These are phyloP conservation scores for Thyridium curvatum DNA, from an alignment of 2,329 filamentous ascomycete genomes.

Conservation along the genomic window DNA sequence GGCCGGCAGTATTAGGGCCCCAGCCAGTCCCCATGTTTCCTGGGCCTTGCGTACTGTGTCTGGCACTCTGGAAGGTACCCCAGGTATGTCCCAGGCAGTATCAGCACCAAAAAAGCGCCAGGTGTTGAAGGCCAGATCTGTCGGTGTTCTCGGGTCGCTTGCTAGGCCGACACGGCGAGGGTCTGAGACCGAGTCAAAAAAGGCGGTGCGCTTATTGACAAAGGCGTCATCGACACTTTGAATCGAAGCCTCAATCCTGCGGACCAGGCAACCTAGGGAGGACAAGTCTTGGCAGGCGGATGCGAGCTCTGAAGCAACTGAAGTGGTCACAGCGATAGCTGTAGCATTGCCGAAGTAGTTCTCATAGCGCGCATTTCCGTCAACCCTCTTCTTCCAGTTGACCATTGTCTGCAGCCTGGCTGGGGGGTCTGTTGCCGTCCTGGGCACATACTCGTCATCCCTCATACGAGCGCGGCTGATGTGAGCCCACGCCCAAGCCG, in stretches of 20 bases:
- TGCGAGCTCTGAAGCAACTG: conserved; percentile 1
- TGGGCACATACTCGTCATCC: conserved; percentile 4
- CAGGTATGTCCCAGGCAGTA: conserved; percentile 25
- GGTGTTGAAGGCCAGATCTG: conserved; percentile 35
- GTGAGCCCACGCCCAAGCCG: conserved; percentile 32
- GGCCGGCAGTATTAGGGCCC: conserved; percentile 24
- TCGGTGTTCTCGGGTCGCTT: conserved; percentile 31
- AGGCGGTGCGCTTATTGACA: conserved; percentile 27
- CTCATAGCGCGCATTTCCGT: conserved; percentile 1
- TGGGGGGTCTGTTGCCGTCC: conserved; percentile 1
- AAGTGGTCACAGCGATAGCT: conserved; percentile 26
- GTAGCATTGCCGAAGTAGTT: conserved; percentile 36
- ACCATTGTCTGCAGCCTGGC: conserved; percentile 31
- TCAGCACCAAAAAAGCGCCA: conserved; percentile 38
- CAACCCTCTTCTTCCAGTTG: conserved; percentile 29
- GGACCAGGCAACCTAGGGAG: no score
- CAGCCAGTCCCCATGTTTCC: conserved; percentile 20
- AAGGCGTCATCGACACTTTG: conserved; percentile 31
- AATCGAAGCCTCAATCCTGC: no score
- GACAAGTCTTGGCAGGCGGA: conserved; percentile 1
- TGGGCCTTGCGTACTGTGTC: conserved; percentile 23
- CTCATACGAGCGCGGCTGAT: conserved; percentile 24
- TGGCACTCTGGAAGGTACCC: conserved; percentile 10
- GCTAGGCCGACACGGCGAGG: conserved; percentile 31
- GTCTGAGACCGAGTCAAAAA: conserved; percentile 28